Conservation (phyloP, 768 basidiomycete species). For the Solioccasus polychromus region DNA sequence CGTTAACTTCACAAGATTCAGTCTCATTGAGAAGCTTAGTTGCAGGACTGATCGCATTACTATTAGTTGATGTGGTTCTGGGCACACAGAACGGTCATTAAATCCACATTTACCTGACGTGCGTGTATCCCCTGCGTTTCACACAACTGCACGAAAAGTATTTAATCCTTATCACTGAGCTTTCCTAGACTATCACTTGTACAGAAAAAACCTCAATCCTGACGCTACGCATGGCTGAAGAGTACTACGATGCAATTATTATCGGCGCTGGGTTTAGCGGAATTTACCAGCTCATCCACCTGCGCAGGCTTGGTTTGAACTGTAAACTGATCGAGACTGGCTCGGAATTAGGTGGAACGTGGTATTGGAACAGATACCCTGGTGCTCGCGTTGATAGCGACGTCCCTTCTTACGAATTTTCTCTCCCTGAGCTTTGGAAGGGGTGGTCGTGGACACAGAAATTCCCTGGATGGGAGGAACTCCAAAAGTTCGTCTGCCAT, state of each 20-base stretch:
- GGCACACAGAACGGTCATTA: too few relatives aligned
- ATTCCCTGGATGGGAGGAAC: conserved; percentile 8
- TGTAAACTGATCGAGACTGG: conserved; percentile 5
- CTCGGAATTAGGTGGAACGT: conserved; percentile 8
- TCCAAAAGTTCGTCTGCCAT: neutral
- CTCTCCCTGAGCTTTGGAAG: conserved; percentile 13
- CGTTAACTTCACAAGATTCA: too few relatives aligned
- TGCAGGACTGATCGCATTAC: too few relatives aligned
- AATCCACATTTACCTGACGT: too few relatives aligned
- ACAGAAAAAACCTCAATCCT: too few relatives aligned
- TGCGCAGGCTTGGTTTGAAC: conserved; percentile 7
- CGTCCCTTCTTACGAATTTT: conserved; percentile 7
- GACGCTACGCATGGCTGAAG: conserved; percentile 10
- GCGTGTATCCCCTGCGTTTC: too few relatives aligned
- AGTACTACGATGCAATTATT: conserved; percentile 6
- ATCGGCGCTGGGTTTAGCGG: conserved; percentile 12
- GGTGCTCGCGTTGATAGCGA: conserved; percentile 11
- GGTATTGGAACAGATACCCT: conserved; percentile 16
- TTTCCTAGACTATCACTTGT: too few relatives aligned
- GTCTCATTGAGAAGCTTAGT: too few relatives aligned
- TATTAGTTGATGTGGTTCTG: too few relatives aligned
- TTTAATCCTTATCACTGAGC: too few relatives aligned
- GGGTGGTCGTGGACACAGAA: conserved; percentile 11
- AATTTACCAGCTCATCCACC: conserved; percentile 9
- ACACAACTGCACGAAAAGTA: too few relatives aligned